Conservation (phyloP, 2,329 filamentous ascomycete genomes). For the Daldinia sp. region DNA sequence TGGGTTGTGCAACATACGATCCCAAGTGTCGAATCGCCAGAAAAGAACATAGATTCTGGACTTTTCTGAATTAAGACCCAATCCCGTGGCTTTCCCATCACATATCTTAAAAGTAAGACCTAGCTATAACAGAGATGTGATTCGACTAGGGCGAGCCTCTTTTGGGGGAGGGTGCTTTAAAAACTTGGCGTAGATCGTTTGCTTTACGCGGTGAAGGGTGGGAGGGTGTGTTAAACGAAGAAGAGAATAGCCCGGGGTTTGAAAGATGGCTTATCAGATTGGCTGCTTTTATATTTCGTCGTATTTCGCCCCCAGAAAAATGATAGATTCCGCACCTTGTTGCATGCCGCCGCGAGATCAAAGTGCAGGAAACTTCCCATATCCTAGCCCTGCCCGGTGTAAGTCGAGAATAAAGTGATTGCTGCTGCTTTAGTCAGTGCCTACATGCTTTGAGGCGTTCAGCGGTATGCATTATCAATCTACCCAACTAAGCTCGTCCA, state of each 20-base stretch:
- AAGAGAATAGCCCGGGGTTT: conserved; percentile 24
- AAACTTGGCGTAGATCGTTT: conserved; percentile 40
- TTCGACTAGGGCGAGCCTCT: conserved; percentile 33
- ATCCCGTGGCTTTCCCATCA: conserved; percentile 25
- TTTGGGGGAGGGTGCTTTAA: too few relatives aligned
- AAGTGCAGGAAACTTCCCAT: conserved; percentile 18
- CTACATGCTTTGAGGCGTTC: background rate
- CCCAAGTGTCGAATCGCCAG: conserved; percentile 9
- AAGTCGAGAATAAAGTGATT: conserved; percentile 16
- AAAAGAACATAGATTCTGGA: conserved; percentile 13
- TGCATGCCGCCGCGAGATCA: conserved; percentile 31
- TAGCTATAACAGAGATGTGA: conserved; percentile 33
- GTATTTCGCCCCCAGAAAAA: conserved; percentile 6
- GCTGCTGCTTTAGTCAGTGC: conserved; percentile 2
- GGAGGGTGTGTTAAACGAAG: conserved; percentile 34
- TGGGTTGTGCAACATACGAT: conserved; percentile 24
- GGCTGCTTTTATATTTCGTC: conserved; percentile 6
- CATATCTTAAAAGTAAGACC: conserved; percentile 31
- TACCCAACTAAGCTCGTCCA: background rate
- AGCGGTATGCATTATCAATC: background rate
- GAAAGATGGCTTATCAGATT: conserved; percentile 32
- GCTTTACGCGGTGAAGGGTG: conserved; percentile 18
- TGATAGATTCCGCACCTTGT: background rate
- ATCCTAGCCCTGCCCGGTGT: background rate
- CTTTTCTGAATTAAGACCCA: conserved; percentile 23